These are phyloP conservation scores for Elongisporangium anandrum DNA, from an alignment of 352 stramenopile genomes.

Conservation along the genomic window DNA sequence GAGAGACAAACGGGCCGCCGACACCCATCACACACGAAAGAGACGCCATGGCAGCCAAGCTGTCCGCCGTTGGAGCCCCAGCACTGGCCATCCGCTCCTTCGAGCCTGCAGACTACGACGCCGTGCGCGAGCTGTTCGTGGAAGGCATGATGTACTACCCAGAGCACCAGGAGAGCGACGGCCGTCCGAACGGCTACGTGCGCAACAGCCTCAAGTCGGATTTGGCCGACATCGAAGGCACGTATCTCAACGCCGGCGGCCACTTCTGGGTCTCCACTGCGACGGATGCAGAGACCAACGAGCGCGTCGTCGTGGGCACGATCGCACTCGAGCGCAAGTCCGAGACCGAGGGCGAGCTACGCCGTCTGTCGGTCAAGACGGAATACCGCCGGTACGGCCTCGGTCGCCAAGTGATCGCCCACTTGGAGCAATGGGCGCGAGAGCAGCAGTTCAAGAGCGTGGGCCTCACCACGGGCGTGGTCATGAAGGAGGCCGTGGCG, in stretches of 20 bases:
- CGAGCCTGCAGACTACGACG: conserved; percentile 12
- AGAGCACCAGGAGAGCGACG: conserved; percentile 7
- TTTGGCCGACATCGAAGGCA: conserved; percentile 21
- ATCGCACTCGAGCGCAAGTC: conserved; percentile 25
- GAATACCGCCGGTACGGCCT: conserved; percentile 24
- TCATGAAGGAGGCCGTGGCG: conserved; percentile 16
- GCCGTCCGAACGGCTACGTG: conserved; percentile 17
- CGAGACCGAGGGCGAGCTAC: conserved; percentile 22
- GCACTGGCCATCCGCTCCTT: conserved; percentile 17
- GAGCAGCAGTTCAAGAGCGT: conserved; percentile 14
- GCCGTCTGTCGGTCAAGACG: conserved; percentile 29
- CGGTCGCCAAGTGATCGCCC: conserved; percentile 14
- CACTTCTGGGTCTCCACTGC: conserved; percentile 31
- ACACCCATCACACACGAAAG: no score
- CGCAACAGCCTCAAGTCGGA: conserved; percentile 20
- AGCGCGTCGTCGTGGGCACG: conserved; percentile 17
- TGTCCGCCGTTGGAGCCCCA: not conserved
- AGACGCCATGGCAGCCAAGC: not conserved
- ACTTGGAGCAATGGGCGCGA: conserved; percentile 28
- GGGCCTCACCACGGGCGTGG: conserved; percentile 21
- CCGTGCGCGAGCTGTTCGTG: conserved; percentile 19
- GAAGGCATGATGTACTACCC: conserved; percentile 25
- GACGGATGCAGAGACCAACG: not conserved
- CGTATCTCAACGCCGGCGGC: conserved; percentile 17
- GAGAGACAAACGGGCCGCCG: no score